Conservation (phyloP, 192 early-diverging fungal genomes). For the Linnemannia hyalina region DNA sequence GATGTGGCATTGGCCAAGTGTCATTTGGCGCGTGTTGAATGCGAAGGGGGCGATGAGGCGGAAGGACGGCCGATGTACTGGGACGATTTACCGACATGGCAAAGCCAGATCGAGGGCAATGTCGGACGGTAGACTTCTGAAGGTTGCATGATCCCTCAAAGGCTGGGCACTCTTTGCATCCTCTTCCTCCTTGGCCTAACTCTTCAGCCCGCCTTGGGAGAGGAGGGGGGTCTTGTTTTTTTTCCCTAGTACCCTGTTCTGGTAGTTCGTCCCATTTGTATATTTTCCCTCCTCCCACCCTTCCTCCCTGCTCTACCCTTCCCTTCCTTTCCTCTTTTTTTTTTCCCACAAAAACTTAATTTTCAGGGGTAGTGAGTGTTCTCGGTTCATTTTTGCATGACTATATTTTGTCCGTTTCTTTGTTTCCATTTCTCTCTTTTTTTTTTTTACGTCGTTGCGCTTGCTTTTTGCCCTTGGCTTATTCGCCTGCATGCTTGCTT, state of each 20-base stretch:
- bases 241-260: not conserved
- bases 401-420: too few relatives aligned
- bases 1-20: not conserved
- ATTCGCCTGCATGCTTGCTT: too few relatives aligned
- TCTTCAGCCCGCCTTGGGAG: not conserved
- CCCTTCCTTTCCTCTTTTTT: not conserved
- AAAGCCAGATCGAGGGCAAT: conserved; percentile 23
- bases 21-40: not conserved
- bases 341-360: not conserved
- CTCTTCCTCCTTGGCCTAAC: not conserved
- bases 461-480: too few relatives aligned
- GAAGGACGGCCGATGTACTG: conserved; percentile 33
- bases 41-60: not conserved
- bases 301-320: not conserved
- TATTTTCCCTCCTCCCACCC: not conserved
- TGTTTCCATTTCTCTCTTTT: too few relatives aligned
- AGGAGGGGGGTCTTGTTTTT: too few relatives aligned
- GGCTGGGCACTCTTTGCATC: not conserved
- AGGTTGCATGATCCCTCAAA: not conserved
- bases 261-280: not conserved
- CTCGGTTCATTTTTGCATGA: too few relatives aligned
- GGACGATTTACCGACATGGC: conserved; percentile 50
- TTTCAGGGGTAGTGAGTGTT: too few relatives aligned
- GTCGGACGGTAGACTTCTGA: conserved; percentile 34
- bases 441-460: too few relatives aligned